These are phyloP conservation scores for Pelargonium myrrhifolium DNA, from an alignment of 441 rosid species.

Conservation along the genomic window DNA sequence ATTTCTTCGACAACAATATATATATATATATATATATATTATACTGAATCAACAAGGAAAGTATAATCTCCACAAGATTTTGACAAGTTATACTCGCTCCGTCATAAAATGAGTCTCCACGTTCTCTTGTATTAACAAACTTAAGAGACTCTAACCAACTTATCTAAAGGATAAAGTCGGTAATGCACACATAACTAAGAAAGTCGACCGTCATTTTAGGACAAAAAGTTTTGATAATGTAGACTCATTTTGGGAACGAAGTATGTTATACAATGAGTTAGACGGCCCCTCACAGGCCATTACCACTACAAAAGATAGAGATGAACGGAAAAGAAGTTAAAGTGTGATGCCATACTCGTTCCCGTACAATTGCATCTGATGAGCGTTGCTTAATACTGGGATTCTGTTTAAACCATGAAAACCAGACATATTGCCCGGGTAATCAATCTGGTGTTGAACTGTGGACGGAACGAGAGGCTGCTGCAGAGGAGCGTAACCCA, in stretches of 20 bases:
- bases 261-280: no score
- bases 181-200: no score
- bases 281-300: background rate
- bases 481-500: slow-evolving; percentile 16
- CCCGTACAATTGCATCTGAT: slow-evolving; percentile 22
- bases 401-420: slow-evolving; percentile 25
- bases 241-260: no score
- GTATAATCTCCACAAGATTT: background rate
- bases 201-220: no score
- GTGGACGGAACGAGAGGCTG: slow-evolving; percentile 14
- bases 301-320: background rate
- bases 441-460: slow-evolving; percentile 23
- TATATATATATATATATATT: no score
- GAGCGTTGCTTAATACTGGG: slow-evolving; percentile 22
- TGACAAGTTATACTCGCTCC: background rate
- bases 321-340: background rate
- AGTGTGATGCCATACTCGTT: slow-evolving; percentile 22
- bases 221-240: no score
- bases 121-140: no score
- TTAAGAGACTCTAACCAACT: no score
- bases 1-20: no score
- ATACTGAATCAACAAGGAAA: background rate
- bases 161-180: no score
- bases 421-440: slow-evolving; percentile 20
- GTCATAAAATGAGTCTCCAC: no score